Percentiles rank a stretch among this genome's conserved stretches.
phyloP scores from a whole-genome alignment of 306 rosid species.

The Trifolium dubium region DNA sequence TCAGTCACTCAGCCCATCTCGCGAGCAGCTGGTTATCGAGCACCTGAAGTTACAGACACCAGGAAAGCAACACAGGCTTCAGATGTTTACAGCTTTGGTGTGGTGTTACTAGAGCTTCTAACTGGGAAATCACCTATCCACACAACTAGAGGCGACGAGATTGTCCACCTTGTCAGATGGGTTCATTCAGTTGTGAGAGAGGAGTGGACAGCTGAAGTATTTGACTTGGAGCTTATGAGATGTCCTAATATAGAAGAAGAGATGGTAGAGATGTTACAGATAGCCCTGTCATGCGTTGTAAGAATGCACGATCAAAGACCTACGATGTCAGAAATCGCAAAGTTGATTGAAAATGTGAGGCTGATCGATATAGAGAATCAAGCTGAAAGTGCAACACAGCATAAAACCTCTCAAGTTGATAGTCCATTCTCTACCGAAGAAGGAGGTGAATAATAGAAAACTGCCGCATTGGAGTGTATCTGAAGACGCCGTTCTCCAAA shows the following conservation, averaged over 20 bases:
- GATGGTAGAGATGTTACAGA: constrained; percentile 93
- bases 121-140: constrained; percentile 91
- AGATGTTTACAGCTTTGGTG: constrained; percentile 88
- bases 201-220: constrained; percentile 97
- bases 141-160: constrained; percentile 83
- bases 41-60: constrained; percentile 91
- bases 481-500: constrained; percentile 31
- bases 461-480: constrained; percentile 40
- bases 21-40: constrained; percentile 88
- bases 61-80: constrained; percentile 79
- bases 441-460: constrained; percentile 11
- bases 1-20: constrained; percentile 75
- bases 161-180: constrained; percentile 92
- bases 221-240: constrained; percentile 83
- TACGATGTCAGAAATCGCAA: constrained; percentile 63
- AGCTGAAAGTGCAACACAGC: constrained; percentile 55
- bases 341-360: constrained; percentile 75
- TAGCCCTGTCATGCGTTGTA: constrained; percentile 83
- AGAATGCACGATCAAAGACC: constrained; percentile 91
- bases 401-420: constrained; percentile 10
- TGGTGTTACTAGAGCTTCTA: constrained; percentile 82
- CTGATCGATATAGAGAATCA: constrained; percentile 56
- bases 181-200: constrained; percentile 96
- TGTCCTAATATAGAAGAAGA: constrained; percentile 93
- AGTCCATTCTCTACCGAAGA: constrained; percentile 19